Evolutionary conservation across 768 basidiomycete species (phyloP), one percentile per base, ranked within the genome.

Genomic region (Russula foetens): DNA sequence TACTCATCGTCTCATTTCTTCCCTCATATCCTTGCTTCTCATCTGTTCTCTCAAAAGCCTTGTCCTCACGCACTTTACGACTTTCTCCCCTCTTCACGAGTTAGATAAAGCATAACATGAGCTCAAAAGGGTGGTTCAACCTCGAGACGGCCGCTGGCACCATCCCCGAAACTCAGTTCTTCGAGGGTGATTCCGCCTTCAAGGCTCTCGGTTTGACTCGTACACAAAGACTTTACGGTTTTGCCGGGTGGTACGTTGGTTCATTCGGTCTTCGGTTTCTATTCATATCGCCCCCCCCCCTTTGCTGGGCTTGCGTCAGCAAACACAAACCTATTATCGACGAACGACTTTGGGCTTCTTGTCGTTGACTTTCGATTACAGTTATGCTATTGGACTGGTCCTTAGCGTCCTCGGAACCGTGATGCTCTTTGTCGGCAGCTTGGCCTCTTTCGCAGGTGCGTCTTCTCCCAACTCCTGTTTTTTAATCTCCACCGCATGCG

Each of bases 161-260:
- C 51, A 79, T 90, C 39, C 86, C 90, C 7, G 90, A 92, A 68
- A 85, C 81, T 41, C 84, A 87, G 63, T 87, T 88, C 74, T 92
- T 92, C 63, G 90, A 95, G 74, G 88, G 91, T 28, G 90, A 93
- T 68, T 88, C 92, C 14, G 92, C 93, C 7, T 96, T 92, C 79
- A 81, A 79, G 59, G 84, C 84, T 60, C 77, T 97, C 12, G 84
- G 85, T 2, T 76, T 96, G 56, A 88, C 92, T 39, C 79, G 85
- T 65, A 90, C 81, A 19, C 86, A 92, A 66, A 75, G 93, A 52
- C 73, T 97, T 62, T 94, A 93, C 73, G 93, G 94, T 12, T 96
- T 97, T 69, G 72, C 79, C 54, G 88, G 79, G 51, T 95, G 93
- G 93, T 87, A 70, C 71, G 85, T 71, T 23, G 19, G 12, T 12